Evolutionary conservation across 495 filamentous ascomycete genomes (phyloP).

Genomic region (Tuber microsphaerosporum): DNA sequence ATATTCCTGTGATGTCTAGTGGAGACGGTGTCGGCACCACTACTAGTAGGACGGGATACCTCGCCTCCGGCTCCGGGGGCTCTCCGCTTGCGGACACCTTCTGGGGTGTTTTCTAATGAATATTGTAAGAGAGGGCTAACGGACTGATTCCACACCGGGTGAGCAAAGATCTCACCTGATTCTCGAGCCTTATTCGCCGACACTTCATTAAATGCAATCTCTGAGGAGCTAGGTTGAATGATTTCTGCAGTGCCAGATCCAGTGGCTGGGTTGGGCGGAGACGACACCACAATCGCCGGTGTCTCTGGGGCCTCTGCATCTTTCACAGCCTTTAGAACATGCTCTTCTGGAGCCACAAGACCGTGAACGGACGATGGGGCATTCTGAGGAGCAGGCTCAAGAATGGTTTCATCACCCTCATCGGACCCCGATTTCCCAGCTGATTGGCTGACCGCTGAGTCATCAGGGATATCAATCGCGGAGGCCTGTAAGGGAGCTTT

Average conservation of each 20-base stretch:
- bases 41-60: slow-evolving; percentile 30
- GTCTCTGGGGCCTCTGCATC: slow-evolving; percentile 23
- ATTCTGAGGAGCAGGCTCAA: slow-evolving; percentile 30
- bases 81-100: slow-evolving; percentile 32
- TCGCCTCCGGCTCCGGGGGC: slow-evolving; percentile 13
- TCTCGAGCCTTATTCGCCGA: slow-evolving; percentile 22
- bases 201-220: slow-evolving; percentile 9
- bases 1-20: slow-evolving; percentile 36
- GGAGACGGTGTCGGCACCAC: slow-evolving; percentile 38
- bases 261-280: slow-evolving; percentile 22
- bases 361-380: slow-evolving; percentile 23
- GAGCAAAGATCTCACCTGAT: slow-evolving; percentile 42
- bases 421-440: slow-evolving; percentile 11
- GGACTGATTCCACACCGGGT: slow-evolving; percentile 42
- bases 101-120: slow-evolving; percentile 40
- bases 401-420: slow-evolving; percentile 23
- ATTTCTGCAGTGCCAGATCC: slow-evolving; percentile 30
- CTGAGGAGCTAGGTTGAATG: slow-evolving; percentile 32
- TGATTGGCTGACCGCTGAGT: not conserved
- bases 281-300: slow-evolving; percentile 36
- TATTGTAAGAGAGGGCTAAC: slow-evolving; percentile 42
- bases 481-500: not conserved
- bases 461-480: not conserved
- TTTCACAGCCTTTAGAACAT: slow-evolving; percentile 14
- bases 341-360: slow-evolving; percentile 15